Evolutionary conservation across 2,329 filamentous ascomycete genomes (phyloP).

Genomic region (Colletotrichum sp.): DNA sequence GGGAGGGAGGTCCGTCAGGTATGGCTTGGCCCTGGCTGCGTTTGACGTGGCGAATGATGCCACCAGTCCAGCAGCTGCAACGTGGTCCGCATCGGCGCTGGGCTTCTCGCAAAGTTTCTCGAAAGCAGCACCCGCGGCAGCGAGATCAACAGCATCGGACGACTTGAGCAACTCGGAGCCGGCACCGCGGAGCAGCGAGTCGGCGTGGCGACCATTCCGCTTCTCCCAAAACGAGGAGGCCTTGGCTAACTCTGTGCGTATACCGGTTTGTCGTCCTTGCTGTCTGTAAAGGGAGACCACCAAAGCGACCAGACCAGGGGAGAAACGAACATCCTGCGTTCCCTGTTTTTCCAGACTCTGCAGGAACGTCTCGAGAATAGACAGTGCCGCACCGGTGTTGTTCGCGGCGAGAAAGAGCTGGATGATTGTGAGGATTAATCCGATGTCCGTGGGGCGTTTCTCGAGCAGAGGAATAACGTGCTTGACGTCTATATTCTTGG

Average conservation of each 20-base stretch:
- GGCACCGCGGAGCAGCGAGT: conserved; percentile 79
- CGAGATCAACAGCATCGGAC: conserved; percentile 68
- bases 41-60: conserved; percentile 75
- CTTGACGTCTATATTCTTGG: conserved; percentile 70
- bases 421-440: conserved; percentile 77
- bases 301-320: conserved; percentile 83
- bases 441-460: conserved; percentile 78
- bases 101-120: conserved; percentile 69
- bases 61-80: conserved; percentile 82
- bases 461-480: conserved; percentile 72
- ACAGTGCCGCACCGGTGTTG: conserved; percentile 75
- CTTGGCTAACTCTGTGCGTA: conserved; percentile 75
- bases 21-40: conserved; percentile 56
- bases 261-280: conserved; percentile 74
- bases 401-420: conserved; percentile 79
- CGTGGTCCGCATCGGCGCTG: conserved; percentile 64
- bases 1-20: conserved; percentile 62
- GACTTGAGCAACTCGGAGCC: conserved; percentile 84
- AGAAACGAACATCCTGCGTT: conserved; percentile 74
- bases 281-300: conserved; percentile 78
- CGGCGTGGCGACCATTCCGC: conserved; percentile 49
- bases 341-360: conserved; percentile 67
- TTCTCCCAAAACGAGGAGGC: conserved; percentile 82
- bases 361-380: conserved; percentile 78
- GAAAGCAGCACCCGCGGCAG: conserved; percentile 80